Base-by-base conservation (phyloP, 148 eudicot species). In the Pouteria glomerata region DNA sequence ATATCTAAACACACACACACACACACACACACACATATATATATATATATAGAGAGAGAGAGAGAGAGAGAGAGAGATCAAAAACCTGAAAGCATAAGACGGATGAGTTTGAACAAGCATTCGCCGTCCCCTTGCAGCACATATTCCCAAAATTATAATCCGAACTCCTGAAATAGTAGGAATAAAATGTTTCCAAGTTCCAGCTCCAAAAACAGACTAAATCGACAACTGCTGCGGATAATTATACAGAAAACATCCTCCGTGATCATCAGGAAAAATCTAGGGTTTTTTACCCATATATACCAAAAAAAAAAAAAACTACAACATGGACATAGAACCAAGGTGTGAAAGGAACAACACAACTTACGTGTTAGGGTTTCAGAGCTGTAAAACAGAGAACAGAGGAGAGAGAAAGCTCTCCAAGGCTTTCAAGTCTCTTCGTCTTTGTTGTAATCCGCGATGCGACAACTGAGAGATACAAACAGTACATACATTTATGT, bases 321-420 rank as follows among this genome's bases (percentile, higher is more conserved):
- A 15, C 4, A 13, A 15, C 30, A 41, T 23, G 31, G 48, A n/a
- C 6, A 45, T 0, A 45, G 18, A 14, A 27, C 27, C 37, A 66
- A 29, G 37, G n/a, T 24, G 5, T 27, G 69, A 45, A 66, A 47
- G 53, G 52, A 23, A 26, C 48, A 15, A 41, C 4, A 27, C 2
- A 11, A 27, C 48, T 57, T 24, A 57, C 73, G 26, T 24, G 19
- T 21, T 70, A 37, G 48, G 63, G 62, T 70, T 69, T 57, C 73
- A 5, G 24, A 18, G 39, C 21, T 21, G 14, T 0, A 57, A 37
- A 10, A 2, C 8, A 14, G 70, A n/a, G 26, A 44, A 41, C 14
- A 24, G 33, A 0, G 29, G 24, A 24, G 73, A 57, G 8, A 24
- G 63, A 4, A 10, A 56, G 29, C 13, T 26, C 29, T 24, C 29